A percentile compares a stretch with the other conserved stretches of the same genome.
These are phyloP conservation scores for Paxillus rubicundulus DNA, from an alignment of 768 basidiomycete species.

Conservation along the genomic window DNA sequence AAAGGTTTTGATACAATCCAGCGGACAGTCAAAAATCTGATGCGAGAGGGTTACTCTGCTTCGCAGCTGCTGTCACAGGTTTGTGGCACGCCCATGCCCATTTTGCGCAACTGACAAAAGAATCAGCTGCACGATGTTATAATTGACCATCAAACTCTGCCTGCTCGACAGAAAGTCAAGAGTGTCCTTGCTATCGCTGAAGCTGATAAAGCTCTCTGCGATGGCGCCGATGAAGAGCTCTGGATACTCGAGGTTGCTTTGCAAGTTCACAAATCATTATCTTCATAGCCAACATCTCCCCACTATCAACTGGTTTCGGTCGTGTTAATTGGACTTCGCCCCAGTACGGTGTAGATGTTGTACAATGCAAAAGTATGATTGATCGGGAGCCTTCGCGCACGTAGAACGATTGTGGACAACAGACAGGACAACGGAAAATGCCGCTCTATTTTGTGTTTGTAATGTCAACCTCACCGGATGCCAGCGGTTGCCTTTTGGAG, in stretches of 20 bases:
- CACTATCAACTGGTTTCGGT: not conserved
- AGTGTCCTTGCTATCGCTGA: conserved; percentile 88
- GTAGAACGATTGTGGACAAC: conserved; percentile 12
- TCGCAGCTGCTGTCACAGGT: conserved; percentile 89
- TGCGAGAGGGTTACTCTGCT: conserved; percentile 90
- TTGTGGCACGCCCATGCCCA: conserved; percentile 19
- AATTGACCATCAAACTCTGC: conserved; percentile 76
- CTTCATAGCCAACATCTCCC: conserved; percentile 7
- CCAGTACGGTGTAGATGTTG: not conserved
- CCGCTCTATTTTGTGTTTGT: conserved; percentile 17
- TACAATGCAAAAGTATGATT: conserved; percentile 8
- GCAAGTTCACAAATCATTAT: conserved; percentile 63
- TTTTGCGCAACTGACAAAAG: conserved; percentile 7
- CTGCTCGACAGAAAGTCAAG: conserved; percentile 73
- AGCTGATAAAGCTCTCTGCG: conserved; percentile 93
- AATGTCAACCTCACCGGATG: conserved; percentile 55
- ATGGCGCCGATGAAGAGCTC: conserved; percentile 96
- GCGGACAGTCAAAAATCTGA: conserved; percentile 69
- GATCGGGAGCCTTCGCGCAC: conserved; percentile 15
- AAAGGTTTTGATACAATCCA: conserved; percentile 61
- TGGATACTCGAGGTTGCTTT: conserved; percentile 92
- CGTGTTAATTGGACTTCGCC: not conserved
- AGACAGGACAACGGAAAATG: conserved; percentile 15
- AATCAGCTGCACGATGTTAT: conserved; percentile 86
- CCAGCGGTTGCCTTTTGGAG: conserved; percentile 97